These are phyloP conservation scores for Cotoneaster glaucophyllus DNA, from an alignment of 306 rosid genomes.

Conservation along the genomic window DNA sequence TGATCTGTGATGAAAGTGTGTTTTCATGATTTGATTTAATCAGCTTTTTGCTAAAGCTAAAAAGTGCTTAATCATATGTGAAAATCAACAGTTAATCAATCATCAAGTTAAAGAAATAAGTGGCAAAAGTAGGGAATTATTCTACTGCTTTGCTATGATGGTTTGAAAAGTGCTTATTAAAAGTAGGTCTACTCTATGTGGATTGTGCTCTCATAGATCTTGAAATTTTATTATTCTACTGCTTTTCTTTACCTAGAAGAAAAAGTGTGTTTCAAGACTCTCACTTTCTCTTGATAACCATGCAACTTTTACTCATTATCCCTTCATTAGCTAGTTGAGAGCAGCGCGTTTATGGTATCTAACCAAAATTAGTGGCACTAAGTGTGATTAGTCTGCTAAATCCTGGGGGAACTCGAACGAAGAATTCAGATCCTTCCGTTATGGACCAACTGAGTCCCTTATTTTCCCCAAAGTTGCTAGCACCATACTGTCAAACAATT, in stretches of 20 bases:
- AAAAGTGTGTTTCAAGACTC: not conserved
- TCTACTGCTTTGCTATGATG: not conserved
- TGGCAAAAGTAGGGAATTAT: constrained; percentile 10
- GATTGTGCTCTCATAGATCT: not conserved
- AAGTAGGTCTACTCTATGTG: not conserved
- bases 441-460: not conserved
- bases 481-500: not conserved
- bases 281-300: constrained; percentile 2
- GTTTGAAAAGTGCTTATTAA: constrained; percentile 5
- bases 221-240: constrained; percentile 7
- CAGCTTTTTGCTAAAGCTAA: constrained; percentile 13
- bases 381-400: not conserved
- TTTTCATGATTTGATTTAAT: constrained; percentile 29
- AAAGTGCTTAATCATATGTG: constrained; percentile 22
- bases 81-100: not conserved
- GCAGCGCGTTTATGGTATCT: constrained; percentile 5
- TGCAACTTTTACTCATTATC: not conserved
- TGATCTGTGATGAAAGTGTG: not conserved
- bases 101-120: not conserved
- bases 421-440: not conserved
- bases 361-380: not conserved
- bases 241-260: constrained; percentile 1
- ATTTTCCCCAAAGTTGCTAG: not conserved
- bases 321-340: not conserved
- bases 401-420: not conserved